Conservation (phyloP, 202 grass and related monocot genomes). For the Cymbopogon flexuosus region DNA sequence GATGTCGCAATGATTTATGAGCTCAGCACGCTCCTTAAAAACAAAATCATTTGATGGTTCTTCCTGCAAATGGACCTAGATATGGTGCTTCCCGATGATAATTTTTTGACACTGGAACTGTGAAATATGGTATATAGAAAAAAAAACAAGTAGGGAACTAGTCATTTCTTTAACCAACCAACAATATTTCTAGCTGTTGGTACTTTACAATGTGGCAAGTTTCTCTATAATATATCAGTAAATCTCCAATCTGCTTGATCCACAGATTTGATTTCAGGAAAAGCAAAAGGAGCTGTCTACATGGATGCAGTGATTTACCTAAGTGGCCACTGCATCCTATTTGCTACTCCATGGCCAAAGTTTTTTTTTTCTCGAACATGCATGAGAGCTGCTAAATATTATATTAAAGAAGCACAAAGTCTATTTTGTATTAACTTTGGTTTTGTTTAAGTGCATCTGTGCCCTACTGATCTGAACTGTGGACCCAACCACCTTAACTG, state of each 20-base stretch:
- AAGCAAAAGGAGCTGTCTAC: constrained; percentile 3
- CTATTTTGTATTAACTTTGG: not conserved
- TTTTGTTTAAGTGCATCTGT: constrained; percentile 11
- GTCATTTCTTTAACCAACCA: not conserved
- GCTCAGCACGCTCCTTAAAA: not conserved
- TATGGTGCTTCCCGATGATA: constrained; percentile 4
- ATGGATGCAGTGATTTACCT: not conserved
- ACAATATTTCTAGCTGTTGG: not conserved
- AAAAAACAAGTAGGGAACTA: not conserved
- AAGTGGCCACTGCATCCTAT: not conserved
- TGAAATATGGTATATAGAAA: not conserved
- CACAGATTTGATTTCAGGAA: constrained; percentile 14
- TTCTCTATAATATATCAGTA: not conserved
- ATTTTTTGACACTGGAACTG: not conserved
- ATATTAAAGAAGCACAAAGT: not conserved
- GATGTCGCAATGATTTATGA: constrained; percentile 11
- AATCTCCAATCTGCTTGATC: constrained; percentile 4
- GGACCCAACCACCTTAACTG: constrained; percentile 3
- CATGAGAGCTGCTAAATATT: not conserved
- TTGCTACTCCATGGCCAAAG: not conserved
- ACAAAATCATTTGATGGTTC: not conserved
- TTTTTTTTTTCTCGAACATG: not conserved
- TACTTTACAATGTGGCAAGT: not conserved
- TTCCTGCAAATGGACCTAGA: constrained; percentile 2
- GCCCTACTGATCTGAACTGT: constrained; percentile 22